phyloP scores from a whole-genome alignment of 164 flowering plant species.

The Aristolochia fimbriata region DNA sequence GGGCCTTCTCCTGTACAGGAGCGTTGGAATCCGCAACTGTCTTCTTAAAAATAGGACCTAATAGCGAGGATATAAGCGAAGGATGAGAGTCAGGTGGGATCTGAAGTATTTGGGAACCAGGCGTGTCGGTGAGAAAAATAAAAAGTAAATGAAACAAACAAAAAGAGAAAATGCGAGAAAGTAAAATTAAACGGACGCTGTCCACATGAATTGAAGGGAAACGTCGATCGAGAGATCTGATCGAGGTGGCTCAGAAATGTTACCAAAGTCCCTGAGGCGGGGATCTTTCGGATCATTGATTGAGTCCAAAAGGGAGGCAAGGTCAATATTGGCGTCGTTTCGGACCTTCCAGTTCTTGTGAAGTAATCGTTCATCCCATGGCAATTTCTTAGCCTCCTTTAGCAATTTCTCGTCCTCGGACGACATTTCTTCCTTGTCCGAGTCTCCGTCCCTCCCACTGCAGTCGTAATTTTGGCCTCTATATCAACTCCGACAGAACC shows the following conservation, averaged over 20 bases:
- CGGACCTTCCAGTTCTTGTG: conserved; percentile 99
- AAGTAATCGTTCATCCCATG: conserved; percentile 91
- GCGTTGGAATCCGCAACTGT: conserved; percentile 94
- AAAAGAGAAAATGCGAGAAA: neutral
- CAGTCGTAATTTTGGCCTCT: too few relatives aligned
- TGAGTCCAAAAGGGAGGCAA: conserved; percentile 71
- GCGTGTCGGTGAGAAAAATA: neutral
- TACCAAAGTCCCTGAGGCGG: conserved; percentile 84
- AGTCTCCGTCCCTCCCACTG: too few relatives aligned
- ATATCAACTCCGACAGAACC: too few relatives aligned
- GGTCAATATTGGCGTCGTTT: conserved; percentile 86
- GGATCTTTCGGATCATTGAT: conserved; percentile 92
- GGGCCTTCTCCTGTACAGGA: conserved; percentile 96
- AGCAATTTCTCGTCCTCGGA: conserved; percentile 92
- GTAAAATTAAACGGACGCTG: neutral
- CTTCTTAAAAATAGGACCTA: conserved; percentile 70
- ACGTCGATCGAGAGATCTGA: neutral
- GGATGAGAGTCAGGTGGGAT: neutral
- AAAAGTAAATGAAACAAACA: neutral
- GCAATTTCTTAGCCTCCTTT: conserved; percentile 93
- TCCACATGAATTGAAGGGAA: conserved; percentile 2
- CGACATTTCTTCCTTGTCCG: conserved; percentile 15
- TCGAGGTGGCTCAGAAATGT: neutral
- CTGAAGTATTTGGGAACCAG: neutral
- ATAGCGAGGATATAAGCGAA: conserved; percentile 6